phyloP scores from a whole-genome alignment of 2,329 filamentous ascomycete species.

The Ceratocystis cubensis region DNA sequence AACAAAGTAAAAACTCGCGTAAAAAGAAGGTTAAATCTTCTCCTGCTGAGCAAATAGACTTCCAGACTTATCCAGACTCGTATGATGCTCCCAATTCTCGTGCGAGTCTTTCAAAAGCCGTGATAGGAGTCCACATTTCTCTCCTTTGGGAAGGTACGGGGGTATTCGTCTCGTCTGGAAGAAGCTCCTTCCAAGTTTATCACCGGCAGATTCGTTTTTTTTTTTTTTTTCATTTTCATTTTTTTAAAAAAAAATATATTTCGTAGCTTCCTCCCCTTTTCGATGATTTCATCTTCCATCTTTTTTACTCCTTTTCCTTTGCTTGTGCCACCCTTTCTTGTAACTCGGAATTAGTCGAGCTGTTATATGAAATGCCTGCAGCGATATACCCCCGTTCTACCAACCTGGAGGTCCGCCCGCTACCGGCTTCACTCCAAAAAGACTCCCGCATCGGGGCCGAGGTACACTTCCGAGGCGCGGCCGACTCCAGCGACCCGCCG shows the following conservation, averaged over 20 bases:
- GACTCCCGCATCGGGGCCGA: conserved; percentile 20
- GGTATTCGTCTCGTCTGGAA: background rate
- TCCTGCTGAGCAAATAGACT: background rate
- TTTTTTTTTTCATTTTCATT: background rate
- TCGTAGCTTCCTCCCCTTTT: background rate
- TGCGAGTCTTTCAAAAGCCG: conserved; percentile 12
- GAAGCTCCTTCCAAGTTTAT: background rate
- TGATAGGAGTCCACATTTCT: background rate
- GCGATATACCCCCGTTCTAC: conserved; percentile 15
- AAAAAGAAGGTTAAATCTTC: background rate
- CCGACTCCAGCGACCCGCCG: background rate
- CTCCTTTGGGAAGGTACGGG: conserved; percentile 2
- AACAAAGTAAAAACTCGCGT: background rate
- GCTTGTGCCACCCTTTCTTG: background rate
- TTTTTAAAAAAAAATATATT: background rate
- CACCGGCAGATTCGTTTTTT: background rate
- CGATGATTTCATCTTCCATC: background rate
- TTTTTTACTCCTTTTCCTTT: background rate
- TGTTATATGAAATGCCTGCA: conserved; percentile 11
- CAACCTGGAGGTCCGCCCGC: conserved; percentile 16
- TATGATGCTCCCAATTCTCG: conserved; percentile 12
- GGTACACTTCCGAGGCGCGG: conserved; percentile 10
- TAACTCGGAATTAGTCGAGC: background rate
- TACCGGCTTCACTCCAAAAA: conserved; percentile 14
- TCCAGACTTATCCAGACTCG: background rate